Base-by-base conservation (phyloP, 2,329 filamentous ascomycete genomes). In the Paraphaeosphaeria sporulosa region DNA sequence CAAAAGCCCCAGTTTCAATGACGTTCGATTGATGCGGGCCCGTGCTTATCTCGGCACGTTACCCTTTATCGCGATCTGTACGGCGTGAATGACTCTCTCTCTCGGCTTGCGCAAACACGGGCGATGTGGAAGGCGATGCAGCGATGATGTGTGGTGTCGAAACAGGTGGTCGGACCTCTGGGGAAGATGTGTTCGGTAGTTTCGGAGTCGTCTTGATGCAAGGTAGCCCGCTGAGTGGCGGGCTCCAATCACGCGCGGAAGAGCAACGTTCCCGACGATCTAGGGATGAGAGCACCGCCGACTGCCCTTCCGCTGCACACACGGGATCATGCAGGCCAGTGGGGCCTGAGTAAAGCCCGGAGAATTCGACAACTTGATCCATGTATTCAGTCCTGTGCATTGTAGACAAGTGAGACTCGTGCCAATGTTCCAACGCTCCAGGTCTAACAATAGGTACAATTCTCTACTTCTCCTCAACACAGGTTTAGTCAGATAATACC, bases 21-120 rank as follows among this genome's bases (percentile, higher is more conserved):
- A 21, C 13, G 6, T 17, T 36, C 30, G 40, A 46, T 36, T 55
- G 36, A 55, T 46, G 52, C 52, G 42, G 52, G 52, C 30, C 52
- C 40, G 52, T 55, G 52, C 52, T 54, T 54, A 43, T 54, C 51
- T 54, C 51, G 51, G 51, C 38, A 54, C 51, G 25, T 7, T 40
- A 9, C 40, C 19, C 38, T 54, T 21, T 32, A 54, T 44, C 51
- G 25, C 51, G 36, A 32, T 42, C 21, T 53, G 34, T 27, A 13
- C 17, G 36, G 30, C 13, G 38, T 40, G 38, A n/a, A 40, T 40
- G 50, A 23, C 47, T 12, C 38, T 42, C 15, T 42, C 15, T 44
- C 19, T 32, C 9, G 23, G 51, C 17, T 54, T 34, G 38, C 27
- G 51, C 38, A 54, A 21, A 32, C 17, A 34, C 38, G 25, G 38